Conservation (phyloP, 495 filamentous ascomycete genomes). For the Daldinia concentrica region DNA sequence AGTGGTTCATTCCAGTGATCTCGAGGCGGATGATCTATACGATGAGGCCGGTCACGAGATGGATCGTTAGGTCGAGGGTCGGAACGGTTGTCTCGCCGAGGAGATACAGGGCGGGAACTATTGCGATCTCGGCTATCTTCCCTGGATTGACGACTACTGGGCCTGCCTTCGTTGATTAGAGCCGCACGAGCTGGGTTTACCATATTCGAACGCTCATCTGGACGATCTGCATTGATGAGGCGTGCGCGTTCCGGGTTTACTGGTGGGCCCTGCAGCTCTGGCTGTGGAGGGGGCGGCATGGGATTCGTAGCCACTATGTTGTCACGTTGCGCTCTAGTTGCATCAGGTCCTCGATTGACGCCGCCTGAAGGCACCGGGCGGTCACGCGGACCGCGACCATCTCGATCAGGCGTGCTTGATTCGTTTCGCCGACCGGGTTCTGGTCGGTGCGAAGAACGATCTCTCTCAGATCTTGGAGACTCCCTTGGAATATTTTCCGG, state of each 20-base stretch:
- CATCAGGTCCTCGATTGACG: slow-evolving; percentile 46
- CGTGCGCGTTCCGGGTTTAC: slow-evolving; percentile 58
- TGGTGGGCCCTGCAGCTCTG: slow-evolving; percentile 52
- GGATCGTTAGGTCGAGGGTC: slow-evolving; percentile 50
- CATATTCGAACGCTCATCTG: slow-evolving; percentile 45
- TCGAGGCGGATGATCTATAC: slow-evolving; percentile 50
- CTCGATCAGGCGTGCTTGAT: slow-evolving; percentile 50
- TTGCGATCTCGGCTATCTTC: slow-evolving; percentile 58
- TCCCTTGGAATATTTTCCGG: slow-evolving; percentile 42
- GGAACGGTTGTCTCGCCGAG: slow-evolving; percentile 56
- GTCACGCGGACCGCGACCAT: slow-evolving; percentile 50
- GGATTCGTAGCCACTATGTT: slow-evolving; percentile 39
- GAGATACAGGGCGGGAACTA: slow-evolving; percentile 60
- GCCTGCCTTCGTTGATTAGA: slow-evolving; percentile 55
- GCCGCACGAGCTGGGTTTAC: slow-evolving; percentile 68
- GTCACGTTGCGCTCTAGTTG: slow-evolving; percentile 47
- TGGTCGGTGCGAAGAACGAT: slow-evolving; percentile 44
- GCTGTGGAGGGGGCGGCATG: slow-evolving; percentile 44
- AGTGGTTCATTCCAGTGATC: slow-evolving; percentile 50
- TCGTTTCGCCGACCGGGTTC: slow-evolving; percentile 50
- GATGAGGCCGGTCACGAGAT: slow-evolving; percentile 55
- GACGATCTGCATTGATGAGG: slow-evolving; percentile 51
- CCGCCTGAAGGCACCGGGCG: slow-evolving; percentile 34
- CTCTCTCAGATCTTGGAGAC: slow-evolving; percentile 45
- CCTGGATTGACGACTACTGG: slow-evolving; percentile 50